A percentile compares a stretch with the other conserved stretches of the same genome.
Conservation (phyloP, 164 flowering plant species). For the Magnolia kwangsiensis region DNA sequence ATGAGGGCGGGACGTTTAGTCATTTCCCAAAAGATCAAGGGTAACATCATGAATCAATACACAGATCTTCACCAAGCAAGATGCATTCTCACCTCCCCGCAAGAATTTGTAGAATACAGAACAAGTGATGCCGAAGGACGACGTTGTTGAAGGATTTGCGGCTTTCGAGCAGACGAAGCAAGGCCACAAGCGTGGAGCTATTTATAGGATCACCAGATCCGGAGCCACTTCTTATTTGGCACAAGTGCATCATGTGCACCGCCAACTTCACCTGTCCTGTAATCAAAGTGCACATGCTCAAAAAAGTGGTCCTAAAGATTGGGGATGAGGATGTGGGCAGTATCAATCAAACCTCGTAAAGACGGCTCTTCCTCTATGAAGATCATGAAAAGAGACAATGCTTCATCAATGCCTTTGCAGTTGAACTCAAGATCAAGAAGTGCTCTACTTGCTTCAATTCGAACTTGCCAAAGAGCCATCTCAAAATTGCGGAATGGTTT, state of each 20-base stretch:
- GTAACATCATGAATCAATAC: neutral
- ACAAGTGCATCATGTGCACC: conserved; percentile 63
- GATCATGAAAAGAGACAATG: conserved; percentile 56
- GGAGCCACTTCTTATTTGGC: conserved; percentile 50
- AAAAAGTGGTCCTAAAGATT: neutral
- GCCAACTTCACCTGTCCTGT: conserved; percentile 84
- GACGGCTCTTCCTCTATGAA: conserved; percentile 67
- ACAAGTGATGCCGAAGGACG: conserved; percentile 79
- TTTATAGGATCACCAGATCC: conserved; percentile 34
- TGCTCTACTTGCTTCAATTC: conserved; percentile 79
- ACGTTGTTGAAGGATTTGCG: conserved; percentile 74
- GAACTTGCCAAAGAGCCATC: conserved; percentile 64
- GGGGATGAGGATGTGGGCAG: neutral
- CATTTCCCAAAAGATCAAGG: neutral
- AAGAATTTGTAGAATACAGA: conserved; percentile 83
- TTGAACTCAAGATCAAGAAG: conserved; percentile 85
- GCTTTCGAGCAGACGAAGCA: conserved; percentile 74
- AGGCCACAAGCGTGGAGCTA: conserved; percentile 54
- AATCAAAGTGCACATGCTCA: conserved; percentile 13
- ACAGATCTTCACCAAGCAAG: neutral
- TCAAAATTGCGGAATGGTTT: conserved; percentile 57
- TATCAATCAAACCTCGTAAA: conserved; percentile 55
- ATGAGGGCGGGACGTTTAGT: no score
- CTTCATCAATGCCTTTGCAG: conserved; percentile 66
- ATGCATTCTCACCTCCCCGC: conserved; percentile 53